phyloP scores from a whole-genome alignment of 2,329 filamentous ascomycete genomes.

The Trichoderma arundinaceum region DNA sequence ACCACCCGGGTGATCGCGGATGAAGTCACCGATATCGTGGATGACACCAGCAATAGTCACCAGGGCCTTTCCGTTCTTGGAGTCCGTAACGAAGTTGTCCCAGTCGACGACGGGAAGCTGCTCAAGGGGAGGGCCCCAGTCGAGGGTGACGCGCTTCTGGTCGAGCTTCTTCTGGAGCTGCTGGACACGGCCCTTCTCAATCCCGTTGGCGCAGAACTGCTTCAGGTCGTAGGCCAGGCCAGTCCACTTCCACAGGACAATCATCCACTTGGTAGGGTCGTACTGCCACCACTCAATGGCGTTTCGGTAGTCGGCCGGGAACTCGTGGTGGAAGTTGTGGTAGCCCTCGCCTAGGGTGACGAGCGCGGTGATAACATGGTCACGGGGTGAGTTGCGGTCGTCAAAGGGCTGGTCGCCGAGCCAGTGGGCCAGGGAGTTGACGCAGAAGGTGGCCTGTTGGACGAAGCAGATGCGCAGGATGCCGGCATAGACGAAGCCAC shows the following conservation, averaged over 20 bases:
- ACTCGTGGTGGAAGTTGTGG: constrained; percentile 96
- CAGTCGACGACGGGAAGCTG: constrained; percentile 84
- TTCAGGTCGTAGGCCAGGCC: constrained; percentile 87
- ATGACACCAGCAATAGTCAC: constrained; percentile 82
- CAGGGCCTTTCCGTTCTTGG: constrained; percentile 76
- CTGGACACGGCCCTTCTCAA: constrained; percentile 88
- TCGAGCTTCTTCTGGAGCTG: constrained; percentile 93
- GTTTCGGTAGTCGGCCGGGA: constrained; percentile 91
- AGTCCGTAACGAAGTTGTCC: constrained; percentile 81
- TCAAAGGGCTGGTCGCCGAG: constrained; percentile 92
- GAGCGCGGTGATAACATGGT: constrained; percentile 84
- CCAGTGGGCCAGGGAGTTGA: constrained; percentile 91
- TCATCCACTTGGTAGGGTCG: constrained; percentile 89
- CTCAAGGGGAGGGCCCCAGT: constrained; percentile 86
- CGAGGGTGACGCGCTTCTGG: constrained; percentile 79
- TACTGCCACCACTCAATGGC: constrained; percentile 91
- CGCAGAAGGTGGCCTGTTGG: constrained; percentile 90
- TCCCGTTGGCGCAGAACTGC: constrained; percentile 89
- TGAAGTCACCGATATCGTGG: constrained; percentile 87
- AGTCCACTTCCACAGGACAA: constrained; percentile 82
- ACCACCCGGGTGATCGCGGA: constrained; percentile 89
- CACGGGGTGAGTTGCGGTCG: constrained; percentile 88
- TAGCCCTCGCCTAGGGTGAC: constrained; percentile 88
- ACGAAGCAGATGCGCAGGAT: constrained; percentile 89
- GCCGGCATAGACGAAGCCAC: constrained; percentile 83